Conservation (phyloP, 2,329 filamentous ascomycete genomes). For the Aspergillus costaricaensis region DNA sequence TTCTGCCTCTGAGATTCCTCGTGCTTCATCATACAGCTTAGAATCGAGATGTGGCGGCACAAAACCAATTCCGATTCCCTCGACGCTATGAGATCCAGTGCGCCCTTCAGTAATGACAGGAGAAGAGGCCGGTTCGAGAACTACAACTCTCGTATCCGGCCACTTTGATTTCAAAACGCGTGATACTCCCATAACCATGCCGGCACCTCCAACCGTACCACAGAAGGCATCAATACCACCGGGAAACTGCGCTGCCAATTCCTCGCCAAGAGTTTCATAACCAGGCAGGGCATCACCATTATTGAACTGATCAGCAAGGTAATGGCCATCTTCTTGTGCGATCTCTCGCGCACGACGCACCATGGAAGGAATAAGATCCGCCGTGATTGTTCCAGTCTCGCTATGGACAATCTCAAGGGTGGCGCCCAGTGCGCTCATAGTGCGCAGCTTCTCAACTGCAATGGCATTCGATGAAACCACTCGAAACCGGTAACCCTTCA, state of each 20-base stretch:
- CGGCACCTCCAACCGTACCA: slow-evolving; percentile 15
- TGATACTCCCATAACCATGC: slow-evolving; percentile 18
- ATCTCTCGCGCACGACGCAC: slow-evolving; percentile 5
- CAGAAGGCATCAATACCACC: slow-evolving; percentile 20
- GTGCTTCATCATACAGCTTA: slow-evolving; percentile 78
- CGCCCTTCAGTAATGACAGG: slow-evolving; percentile 14
- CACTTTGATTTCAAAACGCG: slow-evolving; percentile 8
- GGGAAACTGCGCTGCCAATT: slow-evolving; percentile 15
- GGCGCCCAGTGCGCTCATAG: slow-evolving; percentile 17
- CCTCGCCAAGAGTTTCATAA: slow-evolving; percentile 13
- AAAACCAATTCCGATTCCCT: slow-evolving; percentile 94
- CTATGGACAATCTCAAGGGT: slow-evolving; percentile 16
- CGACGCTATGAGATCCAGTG: slow-evolving; percentile 78
- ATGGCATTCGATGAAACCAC: slow-evolving; percentile 18
- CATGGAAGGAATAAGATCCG: slow-evolving; percentile 15
- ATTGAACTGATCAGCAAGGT: slow-evolving; percentile 16
- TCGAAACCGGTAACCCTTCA: slow-evolving; percentile 16
- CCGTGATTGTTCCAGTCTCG: slow-evolving; percentile 6
- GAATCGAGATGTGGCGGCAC: slow-evolving; percentile 83
- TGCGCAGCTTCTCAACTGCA: slow-evolving; percentile 13
- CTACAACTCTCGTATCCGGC: slow-evolving; percentile 1
- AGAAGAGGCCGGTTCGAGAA: slow-evolving; percentile 18
- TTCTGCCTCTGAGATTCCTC: slow-evolving; percentile 85
- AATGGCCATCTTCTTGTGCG: not conserved
- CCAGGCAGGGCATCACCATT: slow-evolving; percentile 16